phyloP scores from a whole-genome alignment of 768 basidiomycete species.

The Tephrocybe rancida region DNA sequence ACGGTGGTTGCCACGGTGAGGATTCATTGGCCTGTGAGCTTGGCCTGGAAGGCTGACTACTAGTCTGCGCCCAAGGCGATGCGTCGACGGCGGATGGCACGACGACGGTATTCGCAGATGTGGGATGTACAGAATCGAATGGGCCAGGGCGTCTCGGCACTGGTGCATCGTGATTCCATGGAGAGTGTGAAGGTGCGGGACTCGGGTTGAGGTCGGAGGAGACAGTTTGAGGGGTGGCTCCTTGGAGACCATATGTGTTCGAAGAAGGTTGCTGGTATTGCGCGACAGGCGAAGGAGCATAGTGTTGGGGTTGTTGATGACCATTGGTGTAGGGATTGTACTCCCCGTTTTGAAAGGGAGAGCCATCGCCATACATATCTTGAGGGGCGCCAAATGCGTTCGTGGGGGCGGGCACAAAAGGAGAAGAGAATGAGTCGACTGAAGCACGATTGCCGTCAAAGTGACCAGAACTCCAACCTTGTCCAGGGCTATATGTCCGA shows the following conservation, averaged over 20 bases:
- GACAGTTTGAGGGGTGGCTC: slow-evolving; percentile 15
- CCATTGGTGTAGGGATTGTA: slow-evolving; percentile 13
- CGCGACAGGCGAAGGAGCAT: slow-evolving; percentile 12
- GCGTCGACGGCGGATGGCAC: slow-evolving; percentile 26
- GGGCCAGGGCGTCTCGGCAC: slow-evolving; percentile 36
- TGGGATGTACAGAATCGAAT: slow-evolving; percentile 47
- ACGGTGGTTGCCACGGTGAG: slow-evolving; percentile 58
- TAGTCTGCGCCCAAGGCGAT: slow-evolving; percentile 40
- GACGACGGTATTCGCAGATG: slow-evolving; percentile 35
- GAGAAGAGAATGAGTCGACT: slow-evolving; percentile 15
- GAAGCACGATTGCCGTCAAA: slow-evolving; percentile 18
- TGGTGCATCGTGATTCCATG: slow-evolving; percentile 37
- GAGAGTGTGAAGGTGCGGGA: slow-evolving; percentile 29
- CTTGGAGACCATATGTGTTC: slow-evolving; percentile 14
- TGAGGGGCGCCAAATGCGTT: slow-evolving; percentile 14
- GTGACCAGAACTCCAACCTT: slow-evolving; percentile 21
- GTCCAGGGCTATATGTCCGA: slow-evolving; percentile 33
- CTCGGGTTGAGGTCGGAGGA: slow-evolving; percentile 17
- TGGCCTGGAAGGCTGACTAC: slow-evolving; percentile 24
- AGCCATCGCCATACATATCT: slow-evolving; percentile 8
- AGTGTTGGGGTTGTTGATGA: slow-evolving; percentile 18
- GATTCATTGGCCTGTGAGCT: slow-evolving; percentile 37
- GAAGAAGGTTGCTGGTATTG: slow-evolving; percentile 12
- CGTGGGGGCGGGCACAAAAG: slow-evolving; percentile 15
- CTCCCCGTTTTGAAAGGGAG: slow-evolving; percentile 10